Conservation (phyloP, 805 yeast species). For the Candida parachauliodes region DNA sequence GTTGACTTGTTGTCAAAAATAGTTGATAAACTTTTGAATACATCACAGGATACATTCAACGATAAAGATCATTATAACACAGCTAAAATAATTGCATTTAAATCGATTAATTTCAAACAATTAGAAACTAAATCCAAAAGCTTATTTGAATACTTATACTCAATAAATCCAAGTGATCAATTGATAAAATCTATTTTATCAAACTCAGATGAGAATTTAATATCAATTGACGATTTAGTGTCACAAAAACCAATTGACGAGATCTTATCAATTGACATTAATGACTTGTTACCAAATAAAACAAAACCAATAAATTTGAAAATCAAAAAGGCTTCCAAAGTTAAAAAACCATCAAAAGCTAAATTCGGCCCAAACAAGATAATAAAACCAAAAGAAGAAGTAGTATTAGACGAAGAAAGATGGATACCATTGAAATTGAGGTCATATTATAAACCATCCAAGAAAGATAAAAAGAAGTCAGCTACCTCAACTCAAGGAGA, state of each 20-base stretch:
- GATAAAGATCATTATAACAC: slow-evolving; percentile 21
- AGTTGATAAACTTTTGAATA: slow-evolving; percentile 13
- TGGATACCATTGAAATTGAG: slow-evolving; percentile 91
- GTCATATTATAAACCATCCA: slow-evolving; percentile 75
- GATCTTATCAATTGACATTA: slow-evolving; percentile 29
- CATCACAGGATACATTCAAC: slow-evolving; percentile 8
- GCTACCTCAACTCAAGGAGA: slow-evolving; percentile 24
- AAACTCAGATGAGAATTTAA: slow-evolving; percentile 16
- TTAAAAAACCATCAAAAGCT: slow-evolving; percentile 25
- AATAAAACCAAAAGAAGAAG: slow-evolving; percentile 21
- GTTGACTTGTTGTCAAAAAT: slow-evolving; percentile 15
- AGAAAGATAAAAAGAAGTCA: slow-evolving; percentile 43
- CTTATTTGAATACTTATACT: slow-evolving; percentile 20
- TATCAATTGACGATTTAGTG: slow-evolving; percentile 21
- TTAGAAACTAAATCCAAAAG: slow-evolving; percentile 11
- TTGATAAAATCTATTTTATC: slow-evolving; percentile 21
- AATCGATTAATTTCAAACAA: slow-evolving; percentile 18
- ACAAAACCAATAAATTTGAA: slow-evolving; percentile 5
- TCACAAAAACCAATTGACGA: slow-evolving; percentile 23
- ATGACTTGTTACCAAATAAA: slow-evolving; percentile 20
- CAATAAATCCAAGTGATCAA: slow-evolving; percentile 20
- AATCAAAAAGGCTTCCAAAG: slow-evolving; percentile 12
- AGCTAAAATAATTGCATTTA: slow-evolving; percentile 29
- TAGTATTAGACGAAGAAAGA: slow-evolving; percentile 57
- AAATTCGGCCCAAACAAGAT: slow-evolving; percentile 27